These are phyloP conservation scores for Coemansia sp. DNA, from an alignment of 192 early-diverging fungal species.

Conservation along the genomic window DNA sequence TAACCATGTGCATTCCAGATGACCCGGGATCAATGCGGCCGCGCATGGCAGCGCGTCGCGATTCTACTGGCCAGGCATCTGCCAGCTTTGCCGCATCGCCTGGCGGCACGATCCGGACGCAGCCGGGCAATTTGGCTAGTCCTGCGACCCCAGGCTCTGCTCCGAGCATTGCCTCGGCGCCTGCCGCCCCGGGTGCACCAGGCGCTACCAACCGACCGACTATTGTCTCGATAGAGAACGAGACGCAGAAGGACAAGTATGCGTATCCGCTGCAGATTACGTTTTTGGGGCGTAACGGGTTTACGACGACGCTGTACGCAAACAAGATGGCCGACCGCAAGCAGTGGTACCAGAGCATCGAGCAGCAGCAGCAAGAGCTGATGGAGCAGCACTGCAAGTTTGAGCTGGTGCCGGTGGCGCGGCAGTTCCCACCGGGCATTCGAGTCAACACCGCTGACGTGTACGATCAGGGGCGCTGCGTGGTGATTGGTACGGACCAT, in stretches of 20 bases:
- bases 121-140: slow-evolving; percentile 15
- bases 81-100: slow-evolving; percentile 17
- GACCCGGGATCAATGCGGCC: slow-evolving; percentile 45
- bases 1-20: slow-evolving; percentile 64
- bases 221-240: slow-evolving; percentile 39
- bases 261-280: slow-evolving; percentile 73
- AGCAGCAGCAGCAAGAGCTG: slow-evolving; percentile 53
- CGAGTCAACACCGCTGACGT: slow-evolving; percentile 53
- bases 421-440: slow-evolving; percentile 51
- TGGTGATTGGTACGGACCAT: slow-evolving; percentile 82
- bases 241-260: slow-evolving; percentile 56
- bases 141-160: neutral
- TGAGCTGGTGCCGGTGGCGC: slow-evolving; percentile 51
- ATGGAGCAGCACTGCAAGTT: slow-evolving; percentile 53
- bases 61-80: slow-evolving; percentile 19
- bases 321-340: slow-evolving; percentile 68
- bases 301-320: slow-evolving; percentile 71
- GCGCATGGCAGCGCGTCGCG: slow-evolving; percentile 48
- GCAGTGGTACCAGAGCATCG: slow-evolving; percentile 84
- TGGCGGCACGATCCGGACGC: slow-evolving; percentile 10
- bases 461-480: slow-evolving; percentile 60
- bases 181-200: slow-evolving; percentile 5
- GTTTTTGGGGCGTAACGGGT: slow-evolving; percentile 72
- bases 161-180: slow-evolving; percentile 2
- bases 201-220: slow-evolving; percentile 16